These are phyloP conservation scores for Colletotrichum gigasporum DNA, from an alignment of 2,329 filamentous ascomycete species.

Conservation along the genomic window DNA sequence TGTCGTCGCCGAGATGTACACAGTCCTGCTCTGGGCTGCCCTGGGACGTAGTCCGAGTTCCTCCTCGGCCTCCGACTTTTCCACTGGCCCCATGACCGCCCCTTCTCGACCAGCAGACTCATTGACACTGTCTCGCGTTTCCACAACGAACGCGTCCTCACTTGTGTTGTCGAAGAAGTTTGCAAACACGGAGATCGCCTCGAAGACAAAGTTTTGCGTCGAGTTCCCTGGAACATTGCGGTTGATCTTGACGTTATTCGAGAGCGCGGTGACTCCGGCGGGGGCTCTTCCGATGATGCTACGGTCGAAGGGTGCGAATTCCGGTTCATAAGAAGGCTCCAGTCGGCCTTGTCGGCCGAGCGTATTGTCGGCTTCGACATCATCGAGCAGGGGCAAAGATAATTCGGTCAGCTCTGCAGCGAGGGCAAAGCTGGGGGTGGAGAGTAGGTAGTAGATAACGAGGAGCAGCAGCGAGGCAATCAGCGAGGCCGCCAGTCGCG, in stretches of 20 bases:
- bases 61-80: conserved; percentile 29
- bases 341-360: conserved; percentile 33
- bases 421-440: conserved; percentile 67
- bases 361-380: conserved; percentile 30
- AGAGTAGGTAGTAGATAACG: conserved; percentile 68
- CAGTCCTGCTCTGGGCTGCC: conserved; percentile 49
- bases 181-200: conserved; percentile 62
- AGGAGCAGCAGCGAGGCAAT: conserved; percentile 68
- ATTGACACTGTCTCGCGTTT: conserved; percentile 36
- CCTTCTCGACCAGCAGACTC: conserved; percentile 34
- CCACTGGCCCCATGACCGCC: conserved; percentile 33
- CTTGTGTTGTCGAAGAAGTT: conserved; percentile 33
- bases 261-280: conserved; percentile 56
- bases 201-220: conserved; percentile 72
- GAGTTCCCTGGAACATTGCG: conserved; percentile 71
- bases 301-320: conserved; percentile 69
- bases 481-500: conserved; percentile 75
- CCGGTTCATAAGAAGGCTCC: conserved; percentile 62
- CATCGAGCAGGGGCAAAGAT: conserved; percentile 36
- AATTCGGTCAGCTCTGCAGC: conserved; percentile 60
- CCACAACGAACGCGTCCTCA: conserved; percentile 19
- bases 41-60: conserved; percentile 34
- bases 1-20: conserved; percentile 88
- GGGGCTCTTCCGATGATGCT: conserved; percentile 71
- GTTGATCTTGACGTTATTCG: conserved; percentile 71